Conservation (phyloP, 768 basidiomycete genomes). For the Suillus placidus region DNA sequence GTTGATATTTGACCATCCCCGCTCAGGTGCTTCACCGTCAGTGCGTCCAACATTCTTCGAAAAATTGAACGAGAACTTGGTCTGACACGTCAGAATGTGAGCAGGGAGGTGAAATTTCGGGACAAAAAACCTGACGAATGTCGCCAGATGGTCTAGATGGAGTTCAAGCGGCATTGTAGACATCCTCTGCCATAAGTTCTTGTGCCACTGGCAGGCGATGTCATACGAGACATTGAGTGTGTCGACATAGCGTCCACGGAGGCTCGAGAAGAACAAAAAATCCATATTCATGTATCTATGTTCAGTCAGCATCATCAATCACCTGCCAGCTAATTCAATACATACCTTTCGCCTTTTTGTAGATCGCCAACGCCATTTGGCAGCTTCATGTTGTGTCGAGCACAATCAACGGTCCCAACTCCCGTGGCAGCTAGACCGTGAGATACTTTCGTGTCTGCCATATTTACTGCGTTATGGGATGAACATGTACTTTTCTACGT, state of each 20-base stretch:
- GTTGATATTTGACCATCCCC: slow-evolving; percentile 37
- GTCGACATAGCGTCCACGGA: background rate
- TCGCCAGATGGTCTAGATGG: background rate
- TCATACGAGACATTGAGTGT: slow-evolving; percentile 21
- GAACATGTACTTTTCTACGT: background rate
- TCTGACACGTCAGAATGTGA: slow-evolving; percentile 32
- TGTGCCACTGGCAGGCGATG: slow-evolving; percentile 25
- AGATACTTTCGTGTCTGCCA: slow-evolving; percentile 13
- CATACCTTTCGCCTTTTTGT: slow-evolving; percentile 1
- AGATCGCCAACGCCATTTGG: background rate
- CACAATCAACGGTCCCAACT: slow-evolving; percentile 16
- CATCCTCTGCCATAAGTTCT: slow-evolving; percentile 15
- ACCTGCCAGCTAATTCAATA: background rate
- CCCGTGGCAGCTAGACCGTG: slow-evolving; percentile 17
- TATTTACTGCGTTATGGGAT: background rate
- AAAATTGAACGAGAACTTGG: slow-evolving; percentile 33
- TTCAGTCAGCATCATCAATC: background rate
- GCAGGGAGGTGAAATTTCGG: slow-evolving; percentile 40
- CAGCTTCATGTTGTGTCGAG: slow-evolving; percentile 16
- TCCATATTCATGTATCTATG: slow-evolving; percentile 34
- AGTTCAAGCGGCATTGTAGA: background rate
- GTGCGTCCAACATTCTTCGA: slow-evolving; percentile 28
- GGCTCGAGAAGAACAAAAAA: slow-evolving; percentile 30
- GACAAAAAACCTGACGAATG: slow-evolving; percentile 20
- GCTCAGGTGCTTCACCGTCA: slow-evolving; percentile 42